A percentile compares a stretch with the other conserved stretches of the same genome.
These are phyloP conservation scores for Kwoniella pini DNA, from an alignment of 768 basidiomycete genomes.

Conservation along the genomic window DNA sequence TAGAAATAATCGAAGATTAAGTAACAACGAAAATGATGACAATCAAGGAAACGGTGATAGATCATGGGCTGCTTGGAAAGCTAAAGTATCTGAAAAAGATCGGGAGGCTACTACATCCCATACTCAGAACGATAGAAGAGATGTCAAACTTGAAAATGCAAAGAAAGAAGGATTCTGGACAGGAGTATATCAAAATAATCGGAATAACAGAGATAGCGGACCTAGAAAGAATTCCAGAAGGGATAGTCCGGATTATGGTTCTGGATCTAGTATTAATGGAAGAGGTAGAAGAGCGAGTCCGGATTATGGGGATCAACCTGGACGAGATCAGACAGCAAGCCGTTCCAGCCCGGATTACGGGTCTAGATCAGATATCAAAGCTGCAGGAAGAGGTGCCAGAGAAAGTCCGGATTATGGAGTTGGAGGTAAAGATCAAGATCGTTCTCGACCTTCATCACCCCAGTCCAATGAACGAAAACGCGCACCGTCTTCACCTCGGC, in stretches of 20 bases:
- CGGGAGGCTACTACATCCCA: background rate
- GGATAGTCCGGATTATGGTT: conserved; percentile 43
- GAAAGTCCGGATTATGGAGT: conserved; percentile 44
- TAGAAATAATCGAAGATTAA: background rate
- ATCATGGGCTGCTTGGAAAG: conserved; percentile 28
- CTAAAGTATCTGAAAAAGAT: conserved; percentile 9
- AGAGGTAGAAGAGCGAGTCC: conserved; percentile 5
- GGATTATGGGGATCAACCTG: background rate
- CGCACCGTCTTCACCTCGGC: conserved; percentile 9
- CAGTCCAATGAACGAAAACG: conserved; percentile 19
- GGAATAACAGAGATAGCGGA: background rate
- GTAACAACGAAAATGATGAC: conserved; percentile 9
- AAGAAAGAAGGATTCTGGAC: conserved; percentile 9
- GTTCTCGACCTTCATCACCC: conserved; percentile 12
- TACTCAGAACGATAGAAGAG: background rate
- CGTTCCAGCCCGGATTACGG: background rate
- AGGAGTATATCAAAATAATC: background rate
- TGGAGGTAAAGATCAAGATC: conserved; percentile 16
- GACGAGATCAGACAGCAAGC: background rate
- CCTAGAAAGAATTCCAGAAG: conserved; percentile 5
- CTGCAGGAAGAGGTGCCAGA: conserved; percentile 3
- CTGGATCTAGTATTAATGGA: background rate
- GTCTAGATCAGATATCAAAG: background rate
- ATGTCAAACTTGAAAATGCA: background rate
- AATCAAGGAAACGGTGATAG: conserved; percentile 8